phyloP scores from a whole-genome alignment of 768 basidiomycete genomes.

The Boletales sp. region DNA sequence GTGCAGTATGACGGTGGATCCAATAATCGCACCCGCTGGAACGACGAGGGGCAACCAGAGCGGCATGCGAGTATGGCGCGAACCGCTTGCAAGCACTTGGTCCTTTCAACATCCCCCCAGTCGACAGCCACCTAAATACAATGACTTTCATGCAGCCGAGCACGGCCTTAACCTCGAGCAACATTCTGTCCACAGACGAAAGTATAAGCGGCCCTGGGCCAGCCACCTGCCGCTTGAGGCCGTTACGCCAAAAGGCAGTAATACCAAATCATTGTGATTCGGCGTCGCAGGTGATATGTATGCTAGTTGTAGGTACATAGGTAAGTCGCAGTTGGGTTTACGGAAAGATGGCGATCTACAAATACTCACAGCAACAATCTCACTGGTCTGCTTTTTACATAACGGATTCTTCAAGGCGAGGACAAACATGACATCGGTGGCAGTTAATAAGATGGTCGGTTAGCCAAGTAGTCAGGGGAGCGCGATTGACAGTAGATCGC shows the following conservation, averaged over 20 bases:
- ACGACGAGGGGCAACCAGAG: constrained; percentile 5
- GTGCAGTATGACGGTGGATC: constrained; percentile 93
- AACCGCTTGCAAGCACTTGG: constrained; percentile 51
- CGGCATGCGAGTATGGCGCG: constrained; percentile 62
- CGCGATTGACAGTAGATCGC: constrained; percentile 68
- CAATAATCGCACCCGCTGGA: constrained; percentile 66
- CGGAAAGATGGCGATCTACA: constrained; percentile 10
- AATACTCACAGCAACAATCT: constrained; percentile 62
- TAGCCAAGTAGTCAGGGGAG: constrained; percentile 59
- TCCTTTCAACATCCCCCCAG: constrained; percentile 69
- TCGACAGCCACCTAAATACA: constrained; percentile 65
- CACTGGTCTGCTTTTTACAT: constrained; percentile 52
- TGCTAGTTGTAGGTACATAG: too few species aligned
- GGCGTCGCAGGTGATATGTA: too few species aligned
- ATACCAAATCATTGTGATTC: too few species aligned
- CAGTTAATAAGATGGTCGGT: constrained; percentile 57
- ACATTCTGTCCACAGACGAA: neutral
- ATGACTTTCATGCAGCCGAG: constrained; percentile 77
- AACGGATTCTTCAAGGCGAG: constrained; percentile 69
- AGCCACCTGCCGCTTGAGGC: too few species aligned
- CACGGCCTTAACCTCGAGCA: constrained; percentile 58
- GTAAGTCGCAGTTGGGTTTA: too few species aligned
- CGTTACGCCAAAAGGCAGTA: too few species aligned
- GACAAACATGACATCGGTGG: constrained; percentile 63
- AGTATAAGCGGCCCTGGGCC: too few species aligned